Evolutionary conservation across 1,284 basidiomycete genomes (phyloP), one percentile per base, ranked within the genome.

Genomic region (Neolentinus lepideus): DNA sequence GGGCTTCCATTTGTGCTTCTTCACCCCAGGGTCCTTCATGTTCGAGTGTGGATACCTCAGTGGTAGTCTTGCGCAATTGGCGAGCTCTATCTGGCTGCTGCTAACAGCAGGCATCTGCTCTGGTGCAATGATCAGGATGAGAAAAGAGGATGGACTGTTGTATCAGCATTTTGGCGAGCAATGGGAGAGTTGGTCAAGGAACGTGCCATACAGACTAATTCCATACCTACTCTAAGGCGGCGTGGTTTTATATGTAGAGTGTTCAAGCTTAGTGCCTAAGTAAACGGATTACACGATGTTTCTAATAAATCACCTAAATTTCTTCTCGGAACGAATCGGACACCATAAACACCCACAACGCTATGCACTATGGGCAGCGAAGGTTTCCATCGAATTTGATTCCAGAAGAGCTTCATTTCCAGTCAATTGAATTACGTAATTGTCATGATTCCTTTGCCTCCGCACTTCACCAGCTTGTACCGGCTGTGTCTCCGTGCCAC

Each of bases 401-500:
- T n/a, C n/a, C n/a, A n/a, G n/a, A n/a, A n/a, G n/a, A n/a, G n/a
- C n/a, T n/a, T n/a, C n/a, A n/a, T 35, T 16, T 35, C 16, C 33
- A 35, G 33, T 35, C 33, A 35, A 35, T 35, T 9, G 33, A 9
- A 35, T 35, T 35, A 43, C 38, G 38, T 43, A 43, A 43, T 9
- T 16, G n/a, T 4, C 19, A 43, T 43, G 38, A 3, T 16, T 43
- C 38, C 38, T 25, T 71, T 85, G 19, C 80, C 83, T 3, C 57
- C 77, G 2, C 68, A 71, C 4, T 81, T 88, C 60, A 80, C 71
- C 4, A 83, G 83, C 57, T 62, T 84, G 1, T 89, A 89, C 60
- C 76, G 86, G 11, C 70, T 89, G 2, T 76, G 84, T 56, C 69
- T 88, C 38, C 76, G 85, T 19, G 73, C 80, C 12, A 72, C 71